These are phyloP conservation scores for Pseudozyma tsukubaensis DNA, from an alignment of 1,284 basidiomycete species.

Conservation along the genomic window DNA sequence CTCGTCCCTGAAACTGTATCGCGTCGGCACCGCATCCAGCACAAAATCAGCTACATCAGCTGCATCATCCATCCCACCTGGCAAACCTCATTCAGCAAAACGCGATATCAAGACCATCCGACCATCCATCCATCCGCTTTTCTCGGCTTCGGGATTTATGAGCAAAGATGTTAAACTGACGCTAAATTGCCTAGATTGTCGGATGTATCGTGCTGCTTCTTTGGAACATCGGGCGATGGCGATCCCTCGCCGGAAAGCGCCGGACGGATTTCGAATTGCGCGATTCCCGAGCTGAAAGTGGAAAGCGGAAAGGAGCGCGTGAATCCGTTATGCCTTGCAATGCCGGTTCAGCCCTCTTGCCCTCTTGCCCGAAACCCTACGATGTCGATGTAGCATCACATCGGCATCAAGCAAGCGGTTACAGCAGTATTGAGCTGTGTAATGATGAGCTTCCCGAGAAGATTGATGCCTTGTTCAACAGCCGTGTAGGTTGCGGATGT, in stretches of 20 bases:
- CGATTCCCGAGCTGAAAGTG: conserved; percentile 3
- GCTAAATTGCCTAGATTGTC: neutral
- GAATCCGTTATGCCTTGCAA: conserved; percentile 43
- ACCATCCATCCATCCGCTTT: conserved; percentile 3
- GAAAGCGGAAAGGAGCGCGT: conserved; percentile 31
- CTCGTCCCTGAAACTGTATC: conserved; percentile 44
- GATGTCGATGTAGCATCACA: no score
- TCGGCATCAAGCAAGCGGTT: neutral
- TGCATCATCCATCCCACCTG: conserved; percentile 3
- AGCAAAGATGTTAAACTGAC: conserved; percentile 4
- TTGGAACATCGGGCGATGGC: neutral
- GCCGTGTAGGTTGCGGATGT: conserved; percentile 19
- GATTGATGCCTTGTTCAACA: neutral
- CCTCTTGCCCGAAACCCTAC: conserved; percentile 2
- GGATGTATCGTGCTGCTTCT: neutral
- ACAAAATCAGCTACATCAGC: neutral
- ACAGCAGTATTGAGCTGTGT: no score
- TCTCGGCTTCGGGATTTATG: no score
- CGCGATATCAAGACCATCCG: neutral
- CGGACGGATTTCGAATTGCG: conserved; percentile 13
- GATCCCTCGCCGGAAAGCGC: conserved; percentile 23
- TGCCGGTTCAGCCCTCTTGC: conserved; percentile 12
- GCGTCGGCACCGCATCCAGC: conserved; percentile 39
- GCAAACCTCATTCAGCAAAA: neutral
- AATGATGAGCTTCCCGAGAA: neutral